phyloP scores from a whole-genome alignment of 2,329 filamentous ascomycete genomes.

The Cladobotryum protrusum region DNA sequence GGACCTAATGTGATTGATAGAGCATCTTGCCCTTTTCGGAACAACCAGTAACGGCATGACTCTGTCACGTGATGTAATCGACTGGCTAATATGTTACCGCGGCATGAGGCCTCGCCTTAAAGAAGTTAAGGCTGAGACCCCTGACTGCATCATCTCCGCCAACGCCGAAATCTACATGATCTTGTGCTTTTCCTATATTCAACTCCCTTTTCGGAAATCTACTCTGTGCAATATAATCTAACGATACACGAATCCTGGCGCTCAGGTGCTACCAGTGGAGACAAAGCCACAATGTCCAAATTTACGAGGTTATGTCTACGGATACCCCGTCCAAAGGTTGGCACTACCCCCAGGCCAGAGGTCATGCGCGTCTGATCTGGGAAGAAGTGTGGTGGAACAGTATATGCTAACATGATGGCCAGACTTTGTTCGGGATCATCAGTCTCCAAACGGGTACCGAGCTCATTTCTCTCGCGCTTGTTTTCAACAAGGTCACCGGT shows the following conservation, averaged over 20 bases:
- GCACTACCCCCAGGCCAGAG: constrained; percentile 5
- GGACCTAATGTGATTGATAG: too few relatives aligned
- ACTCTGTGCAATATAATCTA: too few relatives aligned
- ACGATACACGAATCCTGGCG: too few relatives aligned
- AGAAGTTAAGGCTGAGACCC: constrained; percentile 4
- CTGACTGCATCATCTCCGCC: constrained; percentile 12
- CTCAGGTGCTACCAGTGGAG: too few relatives aligned
- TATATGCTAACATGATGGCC: constrained; percentile 14
- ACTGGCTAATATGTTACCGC: not conserved
- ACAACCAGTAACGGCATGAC: not conserved
- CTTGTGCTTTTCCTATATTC: not conserved
- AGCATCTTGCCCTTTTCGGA: too few relatives aligned
- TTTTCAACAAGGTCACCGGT: constrained; percentile 89
- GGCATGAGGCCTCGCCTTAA: not conserved
- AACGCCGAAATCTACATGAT: constrained; percentile 8
- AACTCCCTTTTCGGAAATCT: too few relatives aligned
- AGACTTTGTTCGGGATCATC: constrained; percentile 83
- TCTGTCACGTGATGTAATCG: not conserved
- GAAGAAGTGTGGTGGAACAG: not conserved
- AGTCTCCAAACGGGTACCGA: constrained; percentile 81
- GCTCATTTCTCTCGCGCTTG: constrained; percentile 72
- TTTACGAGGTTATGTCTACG: constrained; percentile 33
- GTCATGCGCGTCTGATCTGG: constrained; percentile 4
- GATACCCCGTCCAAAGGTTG: constrained; percentile 36
- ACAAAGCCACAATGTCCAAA: constrained; percentile 26